Base-by-base conservation (phyloP, 2,329 filamentous ascomycete genomes). In the Fusarium begoniae region DNA sequence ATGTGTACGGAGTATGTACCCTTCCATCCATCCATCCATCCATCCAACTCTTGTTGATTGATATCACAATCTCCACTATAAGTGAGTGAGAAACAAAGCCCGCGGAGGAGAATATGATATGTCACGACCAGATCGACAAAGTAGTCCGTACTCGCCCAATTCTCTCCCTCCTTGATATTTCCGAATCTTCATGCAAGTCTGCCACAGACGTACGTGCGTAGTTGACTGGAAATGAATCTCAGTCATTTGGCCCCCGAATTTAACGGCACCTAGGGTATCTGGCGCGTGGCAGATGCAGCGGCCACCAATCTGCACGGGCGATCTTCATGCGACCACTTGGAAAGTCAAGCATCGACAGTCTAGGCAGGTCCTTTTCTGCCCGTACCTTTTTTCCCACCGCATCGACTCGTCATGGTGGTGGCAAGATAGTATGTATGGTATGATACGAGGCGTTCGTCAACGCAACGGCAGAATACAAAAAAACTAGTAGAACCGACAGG, bases 251-350 rank as follows among this genome's bases (percentile, higher is more conserved):
- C 64, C 66, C 66, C 64, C 66, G 56, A 69, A 69, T 69, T 57
- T 55, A 63, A 65, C 50, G 62, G 66, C 48, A 70, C 44, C 44
- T 53, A 65, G 28, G 61, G 47, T 32, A 59, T 35, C 57, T 30
- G 55, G 64, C 54, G 70, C 70, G 55, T 72, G 70, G 70, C 60
- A 73, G 60, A 70, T 73, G 70, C 70, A 70, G 66, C 55, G 41
- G 44, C 41, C 60, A 51, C 66, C 69, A 72, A 60, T 51, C 70
- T 73, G 70, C 70, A 73, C 45, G 45, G 65, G 43, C 62, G 70
- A 73, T 73, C 70, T 59, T 61, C 38, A 73, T 70, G 70, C 70
- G 70, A 65, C 64, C 70, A 70, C 55, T 72, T 72, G 58, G 50
- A 70, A 44, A 44, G 28, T 63, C 28, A 53, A 72, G 38, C 18